Evolutionary conservation across 768 basidiomycete genomes (phyloP), one percentile per base, ranked within the genome.

Genomic region (Termitomyces sp.): DNA sequence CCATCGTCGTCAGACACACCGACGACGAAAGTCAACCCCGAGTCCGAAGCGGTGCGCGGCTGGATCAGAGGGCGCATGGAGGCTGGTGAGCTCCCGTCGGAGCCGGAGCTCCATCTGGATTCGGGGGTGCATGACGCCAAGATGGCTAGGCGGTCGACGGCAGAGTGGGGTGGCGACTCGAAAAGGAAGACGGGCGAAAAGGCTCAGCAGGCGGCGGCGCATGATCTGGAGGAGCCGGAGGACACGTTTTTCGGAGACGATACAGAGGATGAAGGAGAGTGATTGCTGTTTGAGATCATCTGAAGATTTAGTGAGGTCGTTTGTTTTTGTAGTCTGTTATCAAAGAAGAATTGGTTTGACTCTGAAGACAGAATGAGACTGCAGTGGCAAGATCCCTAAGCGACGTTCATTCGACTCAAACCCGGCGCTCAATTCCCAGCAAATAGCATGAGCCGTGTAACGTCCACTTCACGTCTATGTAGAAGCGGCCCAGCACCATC

Each of bases 41-140:
- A 77, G 35, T 78, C 88, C 10, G 78, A 83, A 50, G 80, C 82
- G 63, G 66, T 92, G n/a, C 79, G 85, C 26, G 67, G 63, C 36
- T 80, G 80, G 80, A 80, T 91, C 54, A 77, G 77, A 33, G 72
- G 72, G 53, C 77, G 75, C 58, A 91, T 93, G 87, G 71, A 75
- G 49, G 67, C 66, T 0, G 86, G 87, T 0, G 82, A 83, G 53
- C 56, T 93, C 43, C 73, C 79, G 1, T 54, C 64, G 1, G 84
- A 87, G 62, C 88, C 90, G 9, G 92, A 94, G 60, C 55, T 71
- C 20, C 65, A 73, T 60, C 55, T 74, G 38, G 69, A 66, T 49
- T 57, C 69, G 13, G 63, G 64, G 30, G 48, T n/a, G 30, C 57
- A 58, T n/a, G 57, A 60, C 8, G 53, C 55, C 16, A 52, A 59